Evolutionary conservation across 2,329 filamentous ascomycete species (phyloP), one percentile per base, ranked within the genome.

Genomic region (Alternaria dauci): DNA sequence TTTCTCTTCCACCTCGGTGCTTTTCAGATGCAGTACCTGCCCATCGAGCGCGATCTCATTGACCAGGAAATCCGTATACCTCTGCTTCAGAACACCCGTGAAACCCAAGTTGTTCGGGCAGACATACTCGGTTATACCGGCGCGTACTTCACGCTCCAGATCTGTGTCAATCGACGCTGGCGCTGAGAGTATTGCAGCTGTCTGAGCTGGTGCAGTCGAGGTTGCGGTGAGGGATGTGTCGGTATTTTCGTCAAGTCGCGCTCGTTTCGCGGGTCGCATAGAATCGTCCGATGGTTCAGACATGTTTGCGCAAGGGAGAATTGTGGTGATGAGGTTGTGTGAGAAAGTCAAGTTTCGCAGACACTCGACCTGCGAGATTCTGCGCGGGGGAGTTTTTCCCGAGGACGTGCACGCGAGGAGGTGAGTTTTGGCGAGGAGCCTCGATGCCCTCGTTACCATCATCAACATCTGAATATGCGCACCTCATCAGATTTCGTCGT

Each of bases 31-130:
- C 53, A 95, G 78, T 14, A 96, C 91, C 55, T 88, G 80, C 16
- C 93, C 93, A 72, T 90, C 87, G 30, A 89, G 88, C 20, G 86
- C 82, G 63, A 97, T 94, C 78, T 97, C 94, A 73, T 96, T 94
- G 70, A 97, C 94, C 69, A 95, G 83, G 71, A 97, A 97, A 77
- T 97, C 94, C 4, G 93, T 94, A 78, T 94, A 97, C 67, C 88
- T 85, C 73, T 90, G 88, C 82, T 92, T 92, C 71, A 92, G 71
- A 14, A 89, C 81, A 18, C 89, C 90, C 14, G 80, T 77, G 66
- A 91, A 91, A 1, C 88, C 87, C 56, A 82, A 78, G 32, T 84
- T 82, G n/a, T 84, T 77, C 1, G 82, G 78, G 46, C 83, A 86
- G 16, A 90, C 85, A 74, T 86, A 91, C 65, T 87, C 83, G 8